Evolutionary conservation across 1,139 yeast species (phyloP).

Genomic region (Magnusiomyces fungicola): DNA sequence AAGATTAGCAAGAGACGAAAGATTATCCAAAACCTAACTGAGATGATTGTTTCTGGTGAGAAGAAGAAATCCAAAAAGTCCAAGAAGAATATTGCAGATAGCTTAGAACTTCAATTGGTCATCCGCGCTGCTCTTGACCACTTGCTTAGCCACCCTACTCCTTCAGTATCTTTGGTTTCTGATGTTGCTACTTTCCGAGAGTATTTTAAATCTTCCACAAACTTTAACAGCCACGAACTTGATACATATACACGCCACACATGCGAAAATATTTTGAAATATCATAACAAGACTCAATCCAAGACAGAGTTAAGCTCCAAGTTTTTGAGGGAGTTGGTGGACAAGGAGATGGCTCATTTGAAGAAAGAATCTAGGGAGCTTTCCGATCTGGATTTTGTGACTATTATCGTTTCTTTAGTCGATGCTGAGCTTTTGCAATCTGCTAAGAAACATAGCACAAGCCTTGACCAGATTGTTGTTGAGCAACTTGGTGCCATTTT

Average conservation of each 20-base stretch:
- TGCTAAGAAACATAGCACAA: background rate
- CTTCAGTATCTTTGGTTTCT: constrained; percentile 12
- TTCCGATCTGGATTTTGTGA: constrained; percentile 2
- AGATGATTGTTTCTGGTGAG: background rate
- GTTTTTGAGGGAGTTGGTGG: constrained; percentile 9
- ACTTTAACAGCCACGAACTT: constrained; percentile 5
- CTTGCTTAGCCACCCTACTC: constrained; percentile 10
- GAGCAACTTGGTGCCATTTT: background rate
- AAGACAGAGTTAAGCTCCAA: constrained; percentile 5
- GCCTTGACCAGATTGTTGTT: background rate
- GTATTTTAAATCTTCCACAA: constrained; percentile 9
- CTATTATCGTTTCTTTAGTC: background rate
- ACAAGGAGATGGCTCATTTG: constrained; percentile 1
- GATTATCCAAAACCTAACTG: constrained; percentile 6
- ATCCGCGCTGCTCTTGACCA: constrained; percentile 13
- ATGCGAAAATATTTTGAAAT: constrained; percentile 11
- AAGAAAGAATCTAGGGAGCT: background rate
- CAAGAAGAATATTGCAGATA: background rate
- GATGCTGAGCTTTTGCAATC: background rate
- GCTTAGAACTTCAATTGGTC: constrained; percentile 8
- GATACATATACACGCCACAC: constrained; percentile 9
- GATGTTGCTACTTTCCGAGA: constrained; percentile 7
- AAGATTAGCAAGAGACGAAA: constrained; percentile 10
- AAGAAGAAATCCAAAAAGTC: background rate
- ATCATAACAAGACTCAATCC: constrained; percentile 6